Evolutionary conservation across 129 eudicot species (phyloP).

Genomic region (Flaveria bidentis): DNA sequence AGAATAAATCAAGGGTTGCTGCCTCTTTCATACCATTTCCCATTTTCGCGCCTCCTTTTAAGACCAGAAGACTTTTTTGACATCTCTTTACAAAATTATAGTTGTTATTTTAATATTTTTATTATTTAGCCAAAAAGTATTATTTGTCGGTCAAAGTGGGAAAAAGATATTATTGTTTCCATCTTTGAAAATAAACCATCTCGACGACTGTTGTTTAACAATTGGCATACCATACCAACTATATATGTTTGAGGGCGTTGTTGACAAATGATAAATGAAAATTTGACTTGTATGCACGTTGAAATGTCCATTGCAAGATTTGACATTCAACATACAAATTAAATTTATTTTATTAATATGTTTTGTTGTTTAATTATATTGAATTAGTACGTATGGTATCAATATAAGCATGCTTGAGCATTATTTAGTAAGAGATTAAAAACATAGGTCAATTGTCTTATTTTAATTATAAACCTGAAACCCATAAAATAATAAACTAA

Average conservation of each 20-base stretch:
- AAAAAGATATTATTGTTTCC: not conserved
- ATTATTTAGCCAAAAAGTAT: slow-evolving; percentile 6
- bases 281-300: slow-evolving; percentile 30
- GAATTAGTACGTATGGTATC: too few species aligned
- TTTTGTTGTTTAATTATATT: too few species aligned
- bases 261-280: not conserved
- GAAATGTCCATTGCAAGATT: not conserved
- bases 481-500: too few species aligned
- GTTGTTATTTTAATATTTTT: not conserved
- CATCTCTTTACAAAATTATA: not conserved
- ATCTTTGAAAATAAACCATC: not conserved
- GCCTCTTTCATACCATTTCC: slow-evolving; percentile 25
- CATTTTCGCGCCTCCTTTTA: slow-evolving; percentile 28
- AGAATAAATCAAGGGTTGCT: slow-evolving; percentile 29
- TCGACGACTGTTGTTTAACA: too few species aligned
- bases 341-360: not conserved
- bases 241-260: slow-evolving; percentile 14
- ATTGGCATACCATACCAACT: slow-evolving; percentile 3
- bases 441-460: too few species aligned
- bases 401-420: too few species aligned
- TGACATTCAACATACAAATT: not conserved
- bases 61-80: slow-evolving; percentile 16
- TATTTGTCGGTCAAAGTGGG: slow-evolving; percentile 25
- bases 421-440: too few species aligned
- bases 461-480: too few species aligned